A percentile compares a stretch with the other conserved stretches of the same genome.
Conservation (phyloP, 441 rosid species). For the Bruguiera hainesii region DNA sequence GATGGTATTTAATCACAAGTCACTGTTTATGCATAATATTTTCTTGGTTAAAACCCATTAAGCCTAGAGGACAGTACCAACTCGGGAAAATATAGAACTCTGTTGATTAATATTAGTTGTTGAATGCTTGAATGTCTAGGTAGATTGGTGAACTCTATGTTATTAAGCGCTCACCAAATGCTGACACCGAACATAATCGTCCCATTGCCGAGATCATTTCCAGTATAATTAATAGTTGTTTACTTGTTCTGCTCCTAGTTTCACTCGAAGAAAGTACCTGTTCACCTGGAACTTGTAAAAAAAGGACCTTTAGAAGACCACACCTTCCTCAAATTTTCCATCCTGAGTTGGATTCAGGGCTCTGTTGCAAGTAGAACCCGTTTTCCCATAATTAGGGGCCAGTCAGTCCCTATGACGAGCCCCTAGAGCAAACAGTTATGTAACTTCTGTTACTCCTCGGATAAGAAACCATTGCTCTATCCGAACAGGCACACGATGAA, state of each 20-base stretch:
- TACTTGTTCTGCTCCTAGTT: not conserved
- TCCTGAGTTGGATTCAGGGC: not conserved
- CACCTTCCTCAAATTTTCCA: not conserved
- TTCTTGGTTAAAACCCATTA: too few relatives aligned
- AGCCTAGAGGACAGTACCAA: not conserved
- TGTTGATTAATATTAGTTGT: too few relatives aligned
- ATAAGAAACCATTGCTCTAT: not conserved
- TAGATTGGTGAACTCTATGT: too few relatives aligned
- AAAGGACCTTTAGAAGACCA: conserved; percentile 9
- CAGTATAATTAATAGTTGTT: not conserved
- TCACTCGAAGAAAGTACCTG: not conserved
- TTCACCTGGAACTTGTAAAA: conserved; percentile 9
- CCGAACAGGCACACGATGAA: not conserved
- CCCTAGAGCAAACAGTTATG: not conserved
- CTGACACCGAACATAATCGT: too few relatives aligned
- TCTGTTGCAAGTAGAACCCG: not conserved
- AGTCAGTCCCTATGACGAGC: not conserved
- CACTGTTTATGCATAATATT: too few relatives aligned
- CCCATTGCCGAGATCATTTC: not conserved
- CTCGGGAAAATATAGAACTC: too few relatives aligned
- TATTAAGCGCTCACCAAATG: too few relatives aligned
- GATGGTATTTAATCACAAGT: too few relatives aligned
- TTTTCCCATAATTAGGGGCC: not conserved
- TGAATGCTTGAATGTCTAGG: too few relatives aligned
- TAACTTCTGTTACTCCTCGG: not conserved